Evolutionary conservation across 495 filamentous ascomycete species (phyloP).

Genomic region (Aspergillus homomorphus): DNA sequence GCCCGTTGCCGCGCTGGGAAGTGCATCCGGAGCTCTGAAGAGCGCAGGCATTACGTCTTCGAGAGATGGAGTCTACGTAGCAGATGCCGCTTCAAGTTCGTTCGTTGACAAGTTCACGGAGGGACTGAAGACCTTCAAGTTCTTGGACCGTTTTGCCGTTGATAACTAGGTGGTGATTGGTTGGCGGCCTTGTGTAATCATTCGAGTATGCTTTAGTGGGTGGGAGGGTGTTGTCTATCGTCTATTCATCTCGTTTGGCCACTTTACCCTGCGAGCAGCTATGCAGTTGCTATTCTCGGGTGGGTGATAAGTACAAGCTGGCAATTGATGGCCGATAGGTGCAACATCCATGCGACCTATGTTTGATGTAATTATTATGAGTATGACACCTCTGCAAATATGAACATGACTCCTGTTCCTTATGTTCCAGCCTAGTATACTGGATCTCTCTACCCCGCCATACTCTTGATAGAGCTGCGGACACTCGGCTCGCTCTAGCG

Average conservation of each 20-base stretch:
- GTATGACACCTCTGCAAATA: not conserved
- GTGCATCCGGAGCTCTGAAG: slow-evolving; percentile 38
- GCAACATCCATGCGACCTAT: not conserved
- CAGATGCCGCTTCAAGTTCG: slow-evolving; percentile 23
- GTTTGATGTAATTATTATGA: not conserved
- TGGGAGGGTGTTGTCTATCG: not conserved
- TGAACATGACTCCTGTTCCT: not conserved
- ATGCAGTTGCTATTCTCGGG: no score
- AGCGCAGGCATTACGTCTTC: slow-evolving; percentile 35
- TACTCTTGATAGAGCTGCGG: no score
- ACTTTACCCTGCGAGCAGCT: no score
- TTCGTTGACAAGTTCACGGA: slow-evolving; percentile 51
- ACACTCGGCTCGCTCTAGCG: no score
- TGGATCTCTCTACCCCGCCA: no score
- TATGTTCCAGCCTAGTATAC: not conserved
- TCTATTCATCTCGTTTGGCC: no score
- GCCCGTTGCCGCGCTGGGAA: slow-evolving; percentile 62
- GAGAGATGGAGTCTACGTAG: slow-evolving; percentile 53
- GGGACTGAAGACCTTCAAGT: slow-evolving; percentile 66
- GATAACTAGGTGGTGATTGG: slow-evolving; percentile 20
- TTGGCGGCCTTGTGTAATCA: no score
- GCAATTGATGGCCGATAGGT: no score
- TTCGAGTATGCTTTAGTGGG: not conserved
- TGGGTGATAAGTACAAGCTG: no score
- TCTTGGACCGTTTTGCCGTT: slow-evolving; percentile 45